phyloP scores from a whole-genome alignment of 2,329 filamentous ascomycete genomes.

The Hypoxylon sp. region DNA sequence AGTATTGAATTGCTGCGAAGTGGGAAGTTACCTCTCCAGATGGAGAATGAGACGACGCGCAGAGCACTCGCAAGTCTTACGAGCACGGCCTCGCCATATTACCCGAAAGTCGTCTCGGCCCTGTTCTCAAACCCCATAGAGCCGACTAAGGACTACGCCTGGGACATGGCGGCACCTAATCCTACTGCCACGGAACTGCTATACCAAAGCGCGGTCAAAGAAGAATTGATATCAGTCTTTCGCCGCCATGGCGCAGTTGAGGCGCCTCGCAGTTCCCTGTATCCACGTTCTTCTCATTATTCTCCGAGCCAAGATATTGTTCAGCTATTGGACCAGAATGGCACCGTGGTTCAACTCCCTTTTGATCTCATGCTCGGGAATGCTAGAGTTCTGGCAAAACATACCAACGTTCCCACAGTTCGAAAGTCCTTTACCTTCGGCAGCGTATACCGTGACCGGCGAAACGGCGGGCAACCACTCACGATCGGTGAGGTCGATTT shows the following conservation, averaged over 20 bases:
- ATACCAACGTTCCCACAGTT: slow-evolving; percentile 69
- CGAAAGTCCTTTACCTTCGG: slow-evolving; percentile 89
- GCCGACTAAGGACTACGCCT: slow-evolving; percentile 83
- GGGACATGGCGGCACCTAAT: slow-evolving; percentile 74
- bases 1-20: slow-evolving; percentile 85
- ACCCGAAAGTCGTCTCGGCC: slow-evolving; percentile 88
- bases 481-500: slow-evolving; percentile 94
- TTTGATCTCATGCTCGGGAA: slow-evolving; percentile 93
- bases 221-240: slow-evolving; percentile 82
- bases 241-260: slow-evolving; percentile 91
- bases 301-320: slow-evolving; percentile 74
- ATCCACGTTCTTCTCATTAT: slow-evolving; percentile 87
- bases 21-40: slow-evolving; percentile 88
- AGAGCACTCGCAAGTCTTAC: slow-evolving; percentile 84
- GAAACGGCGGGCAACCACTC: slow-evolving; percentile 82
- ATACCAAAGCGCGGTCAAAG: slow-evolving; percentile 79
- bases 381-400: slow-evolving; percentile 84
- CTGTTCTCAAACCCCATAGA: slow-evolving; percentile 83
- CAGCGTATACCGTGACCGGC: slow-evolving; percentile 83
- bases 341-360: slow-evolving; percentile 92
- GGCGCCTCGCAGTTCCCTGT: slow-evolving; percentile 77
- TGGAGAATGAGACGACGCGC: slow-evolving; percentile 91
- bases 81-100: slow-evolving; percentile 87
- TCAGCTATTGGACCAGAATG: slow-evolving; percentile 83
- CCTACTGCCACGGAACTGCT: slow-evolving; percentile 72